Base-by-base conservation (phyloP, 306 rosid species). In the cucumber (Cucumis sativus) region DNA sequence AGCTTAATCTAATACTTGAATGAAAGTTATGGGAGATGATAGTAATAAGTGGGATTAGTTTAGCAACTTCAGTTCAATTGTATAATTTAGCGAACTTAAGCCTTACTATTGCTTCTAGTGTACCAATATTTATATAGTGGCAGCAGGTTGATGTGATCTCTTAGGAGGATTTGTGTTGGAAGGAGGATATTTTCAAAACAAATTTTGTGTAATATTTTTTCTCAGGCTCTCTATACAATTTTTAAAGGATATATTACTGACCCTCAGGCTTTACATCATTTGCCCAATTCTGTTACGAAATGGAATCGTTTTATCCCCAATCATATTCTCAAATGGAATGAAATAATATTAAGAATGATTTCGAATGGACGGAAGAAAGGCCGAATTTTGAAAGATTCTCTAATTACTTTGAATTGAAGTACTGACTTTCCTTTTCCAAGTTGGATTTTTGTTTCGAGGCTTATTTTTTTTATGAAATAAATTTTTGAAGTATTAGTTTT, bases 1-100 rank as follows among this genome's bases (percentile, higher is more conserved):
- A 77, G 85, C 49, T 47, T 69, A 15, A 82, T 74, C 37, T 84
- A 78, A 82, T 78, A 39, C 57, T 80, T 80, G 73, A 84, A 80
- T 78, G 73, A 49, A 30, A 81, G 73, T 69, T 82, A 79, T n/a
- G 11, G 76, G 62, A 73, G 63, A 17, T 39, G 30, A 54, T 45
- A 45, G 41, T 25, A 25, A 25, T 70, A 21, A 23, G 25, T 70
- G 59, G 59, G 40, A 45, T 23, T 45, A 70, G 4, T 16, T 49
- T 70, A 47, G 58, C 13, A 43, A 47, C 57, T 72, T 73, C n/a
- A 73, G 17, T 73, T 30, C 28, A 33, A 73, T 10, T 51, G 47
- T 52, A 16, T 35, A 54, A 33, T 73, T 43, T 73, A 73, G 47
- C 10, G 3, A 54, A 52, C 8, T 73, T 52, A 5, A 28, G 76